Evolutionary conservation across 1,139 yeast genomes (phyloP), one percentile per base, ranked within the genome.

Genomic region (Hansenula lynferdii): DNA sequence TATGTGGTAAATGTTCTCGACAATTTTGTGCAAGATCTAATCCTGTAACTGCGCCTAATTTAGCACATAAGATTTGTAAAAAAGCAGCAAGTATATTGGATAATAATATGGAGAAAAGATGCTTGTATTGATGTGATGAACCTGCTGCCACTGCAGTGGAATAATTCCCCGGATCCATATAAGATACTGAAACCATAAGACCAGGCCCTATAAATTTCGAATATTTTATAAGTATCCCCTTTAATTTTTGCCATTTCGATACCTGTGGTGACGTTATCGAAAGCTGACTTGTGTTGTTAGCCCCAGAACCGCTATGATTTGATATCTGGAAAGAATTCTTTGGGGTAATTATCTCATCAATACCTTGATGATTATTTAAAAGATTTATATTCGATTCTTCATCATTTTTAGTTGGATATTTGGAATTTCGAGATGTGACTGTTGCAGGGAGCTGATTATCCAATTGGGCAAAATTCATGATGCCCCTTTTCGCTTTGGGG

Each of bases 151-250:
- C 90, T 1, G 90, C 85, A 0, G 90, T 82, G 36, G 85, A 78
- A 56, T 82, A 84, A 56, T 84, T 84, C 2, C 94, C 94, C 0
- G 92, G 92, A 54, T 84, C 92, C 75, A 84, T 79, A 54, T 83
- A 84, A 2, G 89, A 81, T 28, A 85, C 89, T 14, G 85, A 74
- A 5, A 84, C 85, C 71, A 83, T 72, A 24, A 84, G 63, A 0
- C 94, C 94, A 0, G 94, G 94, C 0, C 94, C 92, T n/a, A 84
- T 65, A 52, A 83, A 84, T 37, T 72, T 66, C 10, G 70, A 60
- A 51, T 80, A 77, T 53, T 81, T 80, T 24, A 46, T 40, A 22
- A 58, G 43, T 1, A 65, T 57, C 3, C 4, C 16, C 18, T 12
- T 17, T 11, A 28, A 20, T 21, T 17, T 25, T 30, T 32, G 19